These are phyloP conservation scores for Paraphaeosphaeria minitans DNA, from an alignment of 2,329 filamentous ascomycete species.

Conservation along the genomic window DNA sequence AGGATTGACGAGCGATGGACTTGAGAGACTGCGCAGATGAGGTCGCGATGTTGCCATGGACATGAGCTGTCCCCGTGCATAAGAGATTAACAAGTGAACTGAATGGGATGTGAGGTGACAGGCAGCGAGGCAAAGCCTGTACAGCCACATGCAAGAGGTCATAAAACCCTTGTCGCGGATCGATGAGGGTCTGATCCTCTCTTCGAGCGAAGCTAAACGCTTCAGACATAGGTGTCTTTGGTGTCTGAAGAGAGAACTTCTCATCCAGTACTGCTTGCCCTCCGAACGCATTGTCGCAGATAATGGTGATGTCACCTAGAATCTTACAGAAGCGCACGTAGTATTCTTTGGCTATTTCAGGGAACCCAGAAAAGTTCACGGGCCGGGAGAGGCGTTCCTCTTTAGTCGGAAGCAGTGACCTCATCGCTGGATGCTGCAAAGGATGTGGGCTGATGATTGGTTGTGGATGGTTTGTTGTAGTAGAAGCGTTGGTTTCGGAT, in stretches of 20 bases:
- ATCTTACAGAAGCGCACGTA: slow-evolving; percentile 94
- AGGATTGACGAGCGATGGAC: slow-evolving; percentile 89
- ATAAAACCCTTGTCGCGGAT: slow-evolving; percentile 93
- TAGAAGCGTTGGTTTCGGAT: slow-evolving; percentile 51
- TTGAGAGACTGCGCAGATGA: slow-evolving; percentile 94
- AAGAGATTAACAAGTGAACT: slow-evolving; percentile 92
- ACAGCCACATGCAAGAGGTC: slow-evolving; percentile 94
- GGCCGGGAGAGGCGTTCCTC: slow-evolving; percentile 71
- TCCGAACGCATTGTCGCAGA: slow-evolving; percentile 96
- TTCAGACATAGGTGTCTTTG: slow-evolving; percentile 93
- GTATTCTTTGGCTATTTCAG: slow-evolving; percentile 79
- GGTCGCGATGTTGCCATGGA: slow-evolving; percentile 87
- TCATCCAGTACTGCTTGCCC: slow-evolving; percentile 95
- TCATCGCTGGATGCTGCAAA: slow-evolving; percentile 38
- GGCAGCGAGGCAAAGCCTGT: slow-evolving; percentile 90
- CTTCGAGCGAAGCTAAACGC: slow-evolving; percentile 88
- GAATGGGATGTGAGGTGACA: slow-evolving; percentile 89
- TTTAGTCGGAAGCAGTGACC: slow-evolving; percentile 47
- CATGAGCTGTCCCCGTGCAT: slow-evolving; percentile 95
- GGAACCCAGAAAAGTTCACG: slow-evolving; percentile 66
- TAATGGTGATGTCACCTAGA: slow-evolving; percentile 90
- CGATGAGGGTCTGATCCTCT: slow-evolving; percentile 74
- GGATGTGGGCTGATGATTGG: slow-evolving; percentile 43
- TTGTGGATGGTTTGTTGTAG: slow-evolving; percentile 41
- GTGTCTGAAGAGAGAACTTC: slow-evolving; percentile 84